These are phyloP conservation scores for Pilatotrama ljubarskyi DNA, from an alignment of 768 basidiomycete species.

Conservation along the genomic window DNA sequence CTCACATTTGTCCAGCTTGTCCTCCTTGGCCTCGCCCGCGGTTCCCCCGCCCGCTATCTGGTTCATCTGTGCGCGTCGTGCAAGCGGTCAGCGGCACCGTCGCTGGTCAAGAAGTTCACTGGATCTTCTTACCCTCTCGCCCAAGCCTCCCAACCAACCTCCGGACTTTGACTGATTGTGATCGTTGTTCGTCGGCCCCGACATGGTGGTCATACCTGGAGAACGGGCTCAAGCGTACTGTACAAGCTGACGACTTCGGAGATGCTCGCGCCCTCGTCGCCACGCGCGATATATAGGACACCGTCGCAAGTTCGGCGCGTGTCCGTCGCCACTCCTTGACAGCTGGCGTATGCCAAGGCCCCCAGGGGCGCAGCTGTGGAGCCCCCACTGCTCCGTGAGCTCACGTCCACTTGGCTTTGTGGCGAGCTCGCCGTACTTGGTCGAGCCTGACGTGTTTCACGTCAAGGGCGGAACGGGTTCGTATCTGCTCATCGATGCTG, in stretches of 20 bases:
- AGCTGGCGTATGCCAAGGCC: neutral
- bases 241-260: too few relatives aligned
- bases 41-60: slow-evolving; percentile 15
- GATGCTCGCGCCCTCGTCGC: neutral
- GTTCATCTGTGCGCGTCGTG: slow-evolving; percentile 3
- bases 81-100: neutral
- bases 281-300: too few relatives aligned
- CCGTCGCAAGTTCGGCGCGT: neutral
- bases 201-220: neutral
- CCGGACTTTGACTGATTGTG: neutral
- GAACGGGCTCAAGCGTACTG: neutral
- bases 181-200: neutral
- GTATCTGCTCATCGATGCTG: too few relatives aligned
- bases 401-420: neutral
- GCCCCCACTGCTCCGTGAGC: neutral
- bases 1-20: slow-evolving; percentile 41
- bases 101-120: neutral
- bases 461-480: neutral
- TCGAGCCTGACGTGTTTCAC: neutral
- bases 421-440: neutral
- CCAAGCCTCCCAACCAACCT: slow-evolving; percentile 1
- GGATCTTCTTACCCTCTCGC: neutral
- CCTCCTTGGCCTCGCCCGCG: slow-evolving; percentile 18
- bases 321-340: too few relatives aligned
- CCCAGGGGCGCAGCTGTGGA: neutral